Percentiles rank a stretch among this genome's conserved stretches.
phyloP scores from a whole-genome alignment of 352 stramenopile species.

The Globisporangium radiosum region DNA sequence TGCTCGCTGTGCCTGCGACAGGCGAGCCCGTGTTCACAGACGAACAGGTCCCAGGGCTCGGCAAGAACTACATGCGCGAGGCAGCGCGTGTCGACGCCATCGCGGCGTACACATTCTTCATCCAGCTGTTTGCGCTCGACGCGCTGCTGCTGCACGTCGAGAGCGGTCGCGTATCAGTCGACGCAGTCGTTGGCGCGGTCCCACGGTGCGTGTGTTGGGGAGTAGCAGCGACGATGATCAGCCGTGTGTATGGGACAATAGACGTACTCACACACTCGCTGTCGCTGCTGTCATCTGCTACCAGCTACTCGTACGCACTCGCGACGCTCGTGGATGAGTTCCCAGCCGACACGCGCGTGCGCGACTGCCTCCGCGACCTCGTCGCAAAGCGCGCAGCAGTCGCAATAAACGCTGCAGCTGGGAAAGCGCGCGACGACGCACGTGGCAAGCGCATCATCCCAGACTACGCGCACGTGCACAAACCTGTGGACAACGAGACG shows the following conservation, averaged over 20 bases:
- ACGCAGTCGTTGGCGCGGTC: conserved; percentile 22
- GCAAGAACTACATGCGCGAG: conserved; percentile 86
- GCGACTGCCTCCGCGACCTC: conserved; percentile 55
- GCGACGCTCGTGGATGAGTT: conserved; percentile 41
- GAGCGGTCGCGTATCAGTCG: conserved; percentile 20
- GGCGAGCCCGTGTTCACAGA: conserved; percentile 74
- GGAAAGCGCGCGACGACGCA: conserved; percentile 66
- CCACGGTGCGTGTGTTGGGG: conserved; percentile 20
- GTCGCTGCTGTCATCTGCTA: too few relatives aligned
- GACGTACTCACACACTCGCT: background rate
- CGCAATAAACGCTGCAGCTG: conserved; percentile 45
- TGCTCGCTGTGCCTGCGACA: conserved; percentile 19
- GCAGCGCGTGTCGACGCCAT: conserved; percentile 45
- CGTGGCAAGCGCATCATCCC: conserved; percentile 63
- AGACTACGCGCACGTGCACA: conserved; percentile 69
- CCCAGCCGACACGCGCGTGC: conserved; percentile 21
- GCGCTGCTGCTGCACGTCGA: conserved; percentile 35
- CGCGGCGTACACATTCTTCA: conserved; percentile 78
- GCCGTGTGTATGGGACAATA: too few relatives aligned
- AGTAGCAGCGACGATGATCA: too few relatives aligned
- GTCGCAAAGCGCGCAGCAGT: conserved; percentile 46
- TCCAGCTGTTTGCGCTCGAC: conserved; percentile 70
- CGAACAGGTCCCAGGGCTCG: conserved; percentile 54
- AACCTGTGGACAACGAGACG: conserved; percentile 28
- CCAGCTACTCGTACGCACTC: conserved; percentile 29